Conservation (phyloP, 2,329 filamentous ascomycete genomes). For the Beauveria brongniartii region DNA sequence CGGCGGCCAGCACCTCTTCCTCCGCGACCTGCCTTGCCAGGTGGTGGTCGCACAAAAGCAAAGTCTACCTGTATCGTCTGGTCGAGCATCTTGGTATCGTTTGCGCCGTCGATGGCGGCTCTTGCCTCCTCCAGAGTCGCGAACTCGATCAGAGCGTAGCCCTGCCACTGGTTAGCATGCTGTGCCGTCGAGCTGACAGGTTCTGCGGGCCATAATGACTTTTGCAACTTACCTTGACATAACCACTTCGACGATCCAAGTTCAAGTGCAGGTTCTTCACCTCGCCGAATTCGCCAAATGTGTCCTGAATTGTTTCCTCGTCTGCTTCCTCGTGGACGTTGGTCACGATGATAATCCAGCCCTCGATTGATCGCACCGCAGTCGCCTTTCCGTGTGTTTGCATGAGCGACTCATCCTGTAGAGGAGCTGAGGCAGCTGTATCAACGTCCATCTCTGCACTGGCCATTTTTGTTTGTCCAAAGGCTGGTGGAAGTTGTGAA, state of each 20-base stretch:
- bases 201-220: not conserved
- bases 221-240: slow-evolving; percentile 62
- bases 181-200: not conserved
- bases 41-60: slow-evolving; percentile 74
- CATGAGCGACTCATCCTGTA: slow-evolving; percentile 53
- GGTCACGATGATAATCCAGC: slow-evolving; percentile 81
- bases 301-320: slow-evolving; percentile 73
- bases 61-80: slow-evolving; percentile 78
- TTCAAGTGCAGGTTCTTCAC: slow-evolving; percentile 84
- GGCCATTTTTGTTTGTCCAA: slow-evolving; percentile 32
- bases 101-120: slow-evolving; percentile 73
- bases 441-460: slow-evolving; percentile 56
- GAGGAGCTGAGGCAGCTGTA: slow-evolving; percentile 28
- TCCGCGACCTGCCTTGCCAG: slow-evolving; percentile 35
- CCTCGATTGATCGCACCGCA: slow-evolving; percentile 78
- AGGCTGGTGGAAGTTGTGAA: not conserved
- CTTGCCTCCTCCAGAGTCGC: slow-evolving; percentile 69
- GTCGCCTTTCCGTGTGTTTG: slow-evolving; percentile 66
- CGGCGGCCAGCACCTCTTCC: slow-evolving; percentile 33
- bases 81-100: slow-evolving; percentile 69
- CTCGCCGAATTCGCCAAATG: slow-evolving; percentile 77
- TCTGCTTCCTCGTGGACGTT: slow-evolving; percentile 84
- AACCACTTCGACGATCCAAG: slow-evolving; percentile 72
- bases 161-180: slow-evolving; percentile 37
- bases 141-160: slow-evolving; percentile 81